Base-by-base conservation (phyloP, 352 stramenopile genomes). In the Phytophthora quininea region DNA sequence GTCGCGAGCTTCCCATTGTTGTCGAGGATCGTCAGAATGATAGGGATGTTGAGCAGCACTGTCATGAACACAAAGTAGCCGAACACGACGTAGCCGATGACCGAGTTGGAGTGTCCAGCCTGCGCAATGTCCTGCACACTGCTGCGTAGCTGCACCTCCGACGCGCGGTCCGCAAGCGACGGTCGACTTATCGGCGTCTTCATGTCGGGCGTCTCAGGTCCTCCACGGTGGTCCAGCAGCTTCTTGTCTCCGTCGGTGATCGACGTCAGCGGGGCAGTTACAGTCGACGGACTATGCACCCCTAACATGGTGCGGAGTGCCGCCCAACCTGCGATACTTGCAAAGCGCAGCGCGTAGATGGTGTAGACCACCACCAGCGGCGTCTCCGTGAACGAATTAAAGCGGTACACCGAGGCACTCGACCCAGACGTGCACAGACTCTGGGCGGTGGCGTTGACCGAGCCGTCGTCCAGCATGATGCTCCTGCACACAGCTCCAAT, bases 61-160 rank as follows among this genome's bases (percentile, higher is more conserved):
- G 80, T 83, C 65, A 84, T 73, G 33, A 88, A 58, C 42, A 81
- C 55, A 32, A 88, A 88, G 73, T 91, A 91, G n/a, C 47, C 67
- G 50, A 89, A 82, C 62, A 89, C 75, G 9, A 73, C 3, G 55
- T 76, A 76, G 9, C 79, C 81, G 4, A 81, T 46, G 5, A 56
- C n/a, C 33, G 82, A 92, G 31, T 70, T 54, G 15, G 71, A 55
- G 76, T 80, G 84, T 9, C 82, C 82, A 0, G 62, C 79, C 62
- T 90, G 84, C 19, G 79, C 63, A 8, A 90, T 72, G 29, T 80
- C 80, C 29, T 90, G 79, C 5, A 72, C 70, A 49, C 62, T 80
- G 50, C 74, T 62, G 57, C 79, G 70, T 1, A 88, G 64, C 35
- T 84, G 64, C 43, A 84, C 73, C 46, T 86, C 78, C 2, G 78